phyloP scores from a whole-genome alignment of 2,329 filamentous ascomycete species.

The Remersonia thermophila region DNA sequence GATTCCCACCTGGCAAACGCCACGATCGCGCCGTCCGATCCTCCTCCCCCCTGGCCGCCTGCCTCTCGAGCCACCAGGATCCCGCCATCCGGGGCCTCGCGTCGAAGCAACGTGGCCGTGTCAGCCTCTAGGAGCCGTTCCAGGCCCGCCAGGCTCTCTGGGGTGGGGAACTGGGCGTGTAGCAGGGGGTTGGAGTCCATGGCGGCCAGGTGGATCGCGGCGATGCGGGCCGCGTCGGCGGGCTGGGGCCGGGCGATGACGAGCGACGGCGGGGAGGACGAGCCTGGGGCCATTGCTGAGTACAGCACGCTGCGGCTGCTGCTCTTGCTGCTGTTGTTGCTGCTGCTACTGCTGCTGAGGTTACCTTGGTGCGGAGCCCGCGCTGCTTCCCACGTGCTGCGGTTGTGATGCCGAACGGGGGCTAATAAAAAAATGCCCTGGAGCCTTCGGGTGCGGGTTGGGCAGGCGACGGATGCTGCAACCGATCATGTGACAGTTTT shows the following conservation, averaged over 20 bases:
- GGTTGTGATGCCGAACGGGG: no score
- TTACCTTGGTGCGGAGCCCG: not conserved
- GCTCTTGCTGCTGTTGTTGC: conserved; percentile 16
- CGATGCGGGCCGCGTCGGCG: conserved; percentile 16
- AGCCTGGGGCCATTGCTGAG: no score
- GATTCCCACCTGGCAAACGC: no score
- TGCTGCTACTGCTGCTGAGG: not conserved
- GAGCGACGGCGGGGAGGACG: conserved; percentile 1
- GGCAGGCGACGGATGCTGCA: no score
- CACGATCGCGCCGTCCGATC: no score
- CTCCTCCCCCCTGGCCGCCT: no score
- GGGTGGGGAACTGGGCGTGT: conserved; percentile 28
- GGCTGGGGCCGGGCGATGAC: conserved; percentile 5
- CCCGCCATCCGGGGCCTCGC: not conserved
- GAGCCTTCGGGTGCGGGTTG: no score
- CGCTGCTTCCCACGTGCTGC: no score
- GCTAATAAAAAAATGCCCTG: no score
- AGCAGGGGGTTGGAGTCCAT: conserved; percentile 29
- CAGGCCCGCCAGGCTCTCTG: conserved; percentile 20
- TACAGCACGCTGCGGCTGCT: no score
- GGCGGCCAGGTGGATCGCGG: conserved; percentile 25
- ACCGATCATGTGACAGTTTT: not conserved
- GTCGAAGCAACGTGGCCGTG: conserved; percentile 19
- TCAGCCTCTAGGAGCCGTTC: conserved; percentile 22
- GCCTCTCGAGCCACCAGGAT: not conserved